Base-by-base conservation (phyloP, 1,284 basidiomycete species). In the Malassezia equina region DNA sequence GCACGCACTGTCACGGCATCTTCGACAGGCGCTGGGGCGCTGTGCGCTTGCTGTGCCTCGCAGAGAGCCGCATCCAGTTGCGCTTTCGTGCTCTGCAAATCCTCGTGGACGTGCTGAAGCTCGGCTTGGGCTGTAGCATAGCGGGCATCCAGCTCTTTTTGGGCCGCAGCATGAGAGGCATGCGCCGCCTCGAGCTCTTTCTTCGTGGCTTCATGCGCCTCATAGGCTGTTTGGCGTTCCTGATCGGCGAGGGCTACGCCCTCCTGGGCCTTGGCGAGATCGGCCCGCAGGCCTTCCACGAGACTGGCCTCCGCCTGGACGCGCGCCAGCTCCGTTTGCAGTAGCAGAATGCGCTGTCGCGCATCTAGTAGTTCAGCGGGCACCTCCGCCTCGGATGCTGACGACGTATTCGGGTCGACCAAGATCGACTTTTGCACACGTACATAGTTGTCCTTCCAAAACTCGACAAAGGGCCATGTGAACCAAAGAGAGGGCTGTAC, bases 381-480 rank as follows among this genome's bases (percentile, higher is more conserved):
- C 8, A 53, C 42, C 3, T 65, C 59, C 9, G 62, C 52, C 19
- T 58, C 56, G 0, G 28, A 33, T 0, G 63, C 52, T 2, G 66
- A 64, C 13, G 62, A 52, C 13, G 63, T 59, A 2, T 44, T 43
- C 1, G 71, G 71, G 15, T 67, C 68, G 23, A 70, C 58, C 1
- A 67, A 60, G 36, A 73, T 71, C 3, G 63, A 61, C 46, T 65
- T 67, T 17, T 65, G 57, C 15, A 72, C 62, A 9, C 55, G 54
- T 3, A 59, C 58, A n/a, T 52, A 93, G 71, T 93, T 90, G 50
- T 88, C 58, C 77, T 96, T 95, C 86, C 90, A 91, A 73, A 96
- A 98, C 75, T 98, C 93, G n/a, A 95, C 84, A 76, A 96, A 98
- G 2, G 84, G 82, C 89, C 90, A 96, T 73, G 96, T 90, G 71